These are phyloP conservation scores for Dioscorea alata DNA, from an alignment of 106 monocot genomes.

Conservation along the genomic window DNA sequence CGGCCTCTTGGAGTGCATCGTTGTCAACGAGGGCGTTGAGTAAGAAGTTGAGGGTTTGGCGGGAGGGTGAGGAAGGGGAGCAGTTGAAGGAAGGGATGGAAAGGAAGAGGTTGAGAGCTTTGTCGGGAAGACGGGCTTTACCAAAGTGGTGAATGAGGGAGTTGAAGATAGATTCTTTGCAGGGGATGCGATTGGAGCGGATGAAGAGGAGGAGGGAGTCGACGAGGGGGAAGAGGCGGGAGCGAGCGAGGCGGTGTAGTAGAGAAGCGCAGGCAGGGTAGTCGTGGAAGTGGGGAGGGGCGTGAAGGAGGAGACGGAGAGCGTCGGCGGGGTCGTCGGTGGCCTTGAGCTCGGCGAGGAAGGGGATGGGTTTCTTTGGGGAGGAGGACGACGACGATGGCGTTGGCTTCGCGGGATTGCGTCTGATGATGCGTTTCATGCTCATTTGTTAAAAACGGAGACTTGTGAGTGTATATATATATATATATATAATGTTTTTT, in stretches of 20 bases:
- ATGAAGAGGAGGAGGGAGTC: constrained; percentile 50
- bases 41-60: constrained; percentile 60
- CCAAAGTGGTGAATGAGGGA: constrained; percentile 59
- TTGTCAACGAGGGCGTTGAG: constrained; percentile 69
- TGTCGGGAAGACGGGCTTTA: constrained; percentile 37
- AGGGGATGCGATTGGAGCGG: constrained; percentile 36
- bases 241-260: constrained; percentile 4
- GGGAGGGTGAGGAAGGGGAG: constrained; percentile 29
- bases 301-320: background rate
- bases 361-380: background rate
- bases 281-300: constrained; percentile 1
- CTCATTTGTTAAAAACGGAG: too few relatives aligned
- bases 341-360: background rate
- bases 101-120: constrained; percentile 56
- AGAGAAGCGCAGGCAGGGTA: constrained; percentile 8
- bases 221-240: constrained; percentile 39
- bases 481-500: too few relatives aligned
- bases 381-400: background rate
- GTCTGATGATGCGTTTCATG: background rate
- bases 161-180: constrained; percentile 45
- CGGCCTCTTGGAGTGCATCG: constrained; percentile 26
- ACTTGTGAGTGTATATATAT: too few relatives aligned
- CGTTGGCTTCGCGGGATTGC: background rate
- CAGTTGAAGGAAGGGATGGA: constrained; percentile 47
- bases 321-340: constrained; percentile 2